Evolutionary conservation across 129 eudicot species (phyloP).

Genomic region (Flaveria linearis): DNA sequence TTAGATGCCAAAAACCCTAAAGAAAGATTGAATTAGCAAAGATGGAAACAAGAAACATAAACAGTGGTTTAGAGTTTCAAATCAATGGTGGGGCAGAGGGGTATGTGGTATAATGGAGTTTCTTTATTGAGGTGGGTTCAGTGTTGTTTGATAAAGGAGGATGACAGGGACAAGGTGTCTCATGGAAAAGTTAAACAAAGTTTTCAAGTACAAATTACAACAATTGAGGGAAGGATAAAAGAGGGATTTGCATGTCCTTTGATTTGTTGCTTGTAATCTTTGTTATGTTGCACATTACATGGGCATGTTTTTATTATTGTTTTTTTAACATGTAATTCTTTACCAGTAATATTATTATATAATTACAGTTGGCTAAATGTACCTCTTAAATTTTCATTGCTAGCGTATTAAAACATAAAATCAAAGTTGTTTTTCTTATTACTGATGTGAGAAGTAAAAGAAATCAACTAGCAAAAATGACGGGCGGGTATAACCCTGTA

Average conservation of each 20-base stretch:
- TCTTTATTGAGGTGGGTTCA: constrained; percentile 43
- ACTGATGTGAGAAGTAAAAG: too few relatives aligned
- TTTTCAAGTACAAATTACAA: constrained; percentile 36
- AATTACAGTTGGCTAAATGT: too few relatives aligned
- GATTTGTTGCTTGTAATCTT: constrained; percentile 13
- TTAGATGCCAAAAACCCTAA: constrained; percentile 28
- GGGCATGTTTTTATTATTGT: constrained; percentile 12
- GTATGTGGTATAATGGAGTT: constrained; percentile 13
- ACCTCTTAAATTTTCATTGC: too few relatives aligned
- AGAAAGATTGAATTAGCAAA: constrained; percentile 15
- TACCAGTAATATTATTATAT: not conserved
- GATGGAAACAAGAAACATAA: too few relatives aligned
- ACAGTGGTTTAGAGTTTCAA: not conserved
- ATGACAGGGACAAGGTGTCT: constrained; percentile 38
- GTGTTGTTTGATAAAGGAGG: constrained; percentile 43
- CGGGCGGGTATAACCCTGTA: too few relatives aligned
- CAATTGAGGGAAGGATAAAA: not conserved
- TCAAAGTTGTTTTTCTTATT: too few relatives aligned
- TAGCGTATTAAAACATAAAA: too few relatives aligned
- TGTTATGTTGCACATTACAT: constrained; percentile 31
- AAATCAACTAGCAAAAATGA: too few relatives aligned
- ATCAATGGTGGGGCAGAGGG: constrained; percentile 29
- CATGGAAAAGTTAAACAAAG: constrained; percentile 20
- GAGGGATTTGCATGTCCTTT: constrained; percentile 23
- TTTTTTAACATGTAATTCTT: constrained; percentile 2